Evolutionary conservation across 805 yeast genomes (phyloP), one percentile per base, ranked within the genome.

Genomic region (Yamadazyma tumulicola): DNA sequence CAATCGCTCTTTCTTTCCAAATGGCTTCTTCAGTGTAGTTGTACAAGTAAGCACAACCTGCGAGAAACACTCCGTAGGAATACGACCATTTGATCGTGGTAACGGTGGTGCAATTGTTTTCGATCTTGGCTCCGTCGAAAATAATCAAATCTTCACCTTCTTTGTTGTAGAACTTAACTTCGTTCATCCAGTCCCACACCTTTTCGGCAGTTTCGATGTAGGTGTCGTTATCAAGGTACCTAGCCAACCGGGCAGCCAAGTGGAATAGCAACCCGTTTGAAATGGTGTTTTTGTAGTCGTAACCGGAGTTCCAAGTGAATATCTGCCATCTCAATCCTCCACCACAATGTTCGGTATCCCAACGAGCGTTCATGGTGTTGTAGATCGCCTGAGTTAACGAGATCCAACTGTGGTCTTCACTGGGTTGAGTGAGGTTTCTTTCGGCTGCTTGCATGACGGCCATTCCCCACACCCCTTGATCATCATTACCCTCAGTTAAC

Each of bases 291-390:
- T 91, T 91, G 61, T 91, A 91, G 57, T 85, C 84, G 57, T 88
- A 91, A 42, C 97, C 98, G 5, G 86, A 72, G 57, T 91, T 91
- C 95, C 96, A 89, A 38, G 81, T 72, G 65, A 81, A 91, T 51
- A 91, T 91, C 67, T 91, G 97, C 97, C 97, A 91, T 60, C 97
- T 72, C 41, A 91, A 64, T 1, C 98, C 97, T 39, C 98, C 97
- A 28, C 70, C 74, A 64, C 98, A 91, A 36, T 67, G 51, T 3
- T 48, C 54, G 6, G 55, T 46, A 57, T 89, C 96, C 98, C 97
- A 91, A 57, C 97, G 75, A 19, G 69, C 62, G 25, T 85, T 79
- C 95, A 91, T 89, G 22, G 95, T 82, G 57, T 89, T 86, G 65
- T 82, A 91, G 11, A 86, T 84, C 3, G 95, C 95, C 61, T 87